Evolutionary conservation across 805 yeast species (phyloP), one percentile per base, ranked within the genome.

Genomic region (Helenozyma rhizophorensis): DNA sequence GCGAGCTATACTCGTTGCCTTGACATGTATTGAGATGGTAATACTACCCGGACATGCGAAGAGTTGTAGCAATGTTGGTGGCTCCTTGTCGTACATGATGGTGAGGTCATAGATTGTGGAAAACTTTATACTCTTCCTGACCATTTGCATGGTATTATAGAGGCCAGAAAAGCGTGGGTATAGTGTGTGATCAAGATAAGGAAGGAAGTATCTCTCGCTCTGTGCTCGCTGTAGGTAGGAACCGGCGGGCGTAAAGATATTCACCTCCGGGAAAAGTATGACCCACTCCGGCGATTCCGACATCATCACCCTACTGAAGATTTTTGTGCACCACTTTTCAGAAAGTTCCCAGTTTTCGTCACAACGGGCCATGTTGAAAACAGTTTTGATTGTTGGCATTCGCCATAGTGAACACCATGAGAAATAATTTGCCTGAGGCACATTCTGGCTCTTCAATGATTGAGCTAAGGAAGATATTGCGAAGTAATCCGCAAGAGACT

Each of bases 211-310:
- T 36, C 70, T 68, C 25, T 70, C 71, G 28, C 80, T 68, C 39
- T 78, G 67, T 19, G 70, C 65, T 24, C 68, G 62, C 40, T 87
- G 94, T 25, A 71, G 32, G 47, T 54, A 42, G 28, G 62, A 53
- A 27, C 68, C 67, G 23, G 70, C 70, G 9, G 70, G 62, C 0
- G 79, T 73, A 54, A 75, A 72, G 6, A 83, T 74, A 48, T 83
- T 83, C 4, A 84, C 96, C 56, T 89, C 97, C 0, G 97, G 97
- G 44, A 88, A 88, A 7, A 84, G 42, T 1, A 80, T 77, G 0
- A 87, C 46, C 85, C 94, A 79, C 43, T 74, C 71, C 17, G 62
- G 65, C n/a, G 45, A 51, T 22, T 54, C 66, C 17, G 67, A 64
- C n/a, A 41, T 46, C 4, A 64, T 19, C 14, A 69, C 47, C 14